Percentiles rank a stretch among this genome's conserved stretches.
phyloP scores from a whole-genome alignment of 1,139 yeast species.

The Diutina scorzettiae region DNA sequence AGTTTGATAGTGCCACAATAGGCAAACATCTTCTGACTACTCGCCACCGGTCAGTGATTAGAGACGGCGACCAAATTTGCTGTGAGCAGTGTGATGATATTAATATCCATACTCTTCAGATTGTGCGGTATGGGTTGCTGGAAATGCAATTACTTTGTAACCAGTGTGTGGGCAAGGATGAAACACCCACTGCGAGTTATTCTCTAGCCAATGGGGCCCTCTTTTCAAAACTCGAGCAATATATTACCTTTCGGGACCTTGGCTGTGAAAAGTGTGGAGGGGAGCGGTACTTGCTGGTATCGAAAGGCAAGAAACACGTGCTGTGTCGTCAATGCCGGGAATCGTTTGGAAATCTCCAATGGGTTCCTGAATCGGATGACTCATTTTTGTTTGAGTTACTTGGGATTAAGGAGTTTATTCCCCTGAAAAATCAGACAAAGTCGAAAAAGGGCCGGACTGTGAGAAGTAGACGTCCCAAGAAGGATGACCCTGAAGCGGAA shows the following conservation, averaged over 20 bases:
- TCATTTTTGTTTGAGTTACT: slow-evolving; percentile 34
- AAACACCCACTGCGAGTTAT: slow-evolving; percentile 38
- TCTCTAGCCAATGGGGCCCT: slow-evolving; percentile 44
- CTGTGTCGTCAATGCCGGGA: slow-evolving; percentile 12
- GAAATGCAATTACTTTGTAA: slow-evolving; percentile 43
- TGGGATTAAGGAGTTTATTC: slow-evolving; percentile 35
- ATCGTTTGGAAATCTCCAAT: slow-evolving; percentile 9
- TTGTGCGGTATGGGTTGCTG: slow-evolving; percentile 42
- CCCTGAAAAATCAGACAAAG: slow-evolving; percentile 12
- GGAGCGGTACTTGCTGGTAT: slow-evolving; percentile 30
- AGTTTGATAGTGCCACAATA: slow-evolving; percentile 14
- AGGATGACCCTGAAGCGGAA: slow-evolving; percentile 22
- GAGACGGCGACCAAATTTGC: slow-evolving; percentile 29
- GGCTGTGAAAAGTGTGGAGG: slow-evolving; percentile 32
- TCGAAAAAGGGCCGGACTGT: slow-evolving; percentile 14
- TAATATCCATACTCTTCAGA: slow-evolving; percentile 41
- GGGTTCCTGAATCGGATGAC: slow-evolving; percentile 36
- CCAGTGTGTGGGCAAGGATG: slow-evolving; percentile 33
- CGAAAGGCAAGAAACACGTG: slow-evolving; percentile 14
- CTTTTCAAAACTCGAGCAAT: slow-evolving; percentile 34
- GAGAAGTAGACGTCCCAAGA: slow-evolving; percentile 14
- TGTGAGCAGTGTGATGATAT: slow-evolving; percentile 48
- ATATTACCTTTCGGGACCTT: slow-evolving; percentile 38
- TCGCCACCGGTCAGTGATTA: slow-evolving; percentile 39
- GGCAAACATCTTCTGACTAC: slow-evolving; percentile 39